These are phyloP conservation scores for Anthostomella pinea DNA, from an alignment of 2,329 filamentous ascomycete species.

Conservation along the genomic window DNA sequence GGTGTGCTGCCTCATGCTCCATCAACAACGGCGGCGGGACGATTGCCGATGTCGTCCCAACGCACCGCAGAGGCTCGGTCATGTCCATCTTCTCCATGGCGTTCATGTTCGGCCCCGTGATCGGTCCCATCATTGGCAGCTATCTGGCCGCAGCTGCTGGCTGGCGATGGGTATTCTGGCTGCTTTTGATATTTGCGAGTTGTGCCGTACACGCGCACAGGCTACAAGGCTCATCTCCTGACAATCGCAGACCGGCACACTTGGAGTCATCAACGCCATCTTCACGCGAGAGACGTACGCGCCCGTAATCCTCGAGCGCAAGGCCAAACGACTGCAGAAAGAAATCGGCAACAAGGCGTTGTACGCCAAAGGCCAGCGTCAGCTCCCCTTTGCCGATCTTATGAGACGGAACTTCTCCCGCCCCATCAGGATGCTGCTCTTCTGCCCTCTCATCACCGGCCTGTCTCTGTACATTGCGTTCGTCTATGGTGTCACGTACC, in stretches of 20 bases:
- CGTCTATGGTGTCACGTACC: conserved; percentile 35
- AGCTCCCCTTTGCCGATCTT: conserved; percentile 21
- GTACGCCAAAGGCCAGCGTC: conserved; percentile 1
- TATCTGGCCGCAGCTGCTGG: conserved; percentile 44
- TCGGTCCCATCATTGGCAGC: conserved; percentile 46
- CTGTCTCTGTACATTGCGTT: conserved; percentile 36
- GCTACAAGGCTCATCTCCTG: too few relatives aligned
- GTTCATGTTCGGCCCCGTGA: too few relatives aligned
- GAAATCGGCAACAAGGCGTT: conserved; percentile 30
- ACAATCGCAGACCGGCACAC: too few relatives aligned
- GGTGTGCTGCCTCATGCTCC: neutral
- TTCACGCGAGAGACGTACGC: conserved; percentile 7
- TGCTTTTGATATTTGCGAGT: conserved; percentile 35
- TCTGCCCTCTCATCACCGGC: conserved; percentile 52
- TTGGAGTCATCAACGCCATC: conserved; percentile 9
- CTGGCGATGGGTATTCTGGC: conserved; percentile 49
- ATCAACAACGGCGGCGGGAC: neutral
- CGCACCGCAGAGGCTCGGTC: neutral
- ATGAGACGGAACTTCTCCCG: too few relatives aligned
- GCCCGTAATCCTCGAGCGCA: conserved; percentile 27
- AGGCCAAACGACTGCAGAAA: conserved; percentile 29
- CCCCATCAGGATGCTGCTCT: conserved; percentile 46
- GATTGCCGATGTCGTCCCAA: conserved; percentile 1
- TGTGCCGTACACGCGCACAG: too few relatives aligned
- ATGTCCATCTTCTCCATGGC: neutral